phyloP scores from a whole-genome alignment of 1,284 basidiomycete genomes.

The Naganishia sp. region DNA sequence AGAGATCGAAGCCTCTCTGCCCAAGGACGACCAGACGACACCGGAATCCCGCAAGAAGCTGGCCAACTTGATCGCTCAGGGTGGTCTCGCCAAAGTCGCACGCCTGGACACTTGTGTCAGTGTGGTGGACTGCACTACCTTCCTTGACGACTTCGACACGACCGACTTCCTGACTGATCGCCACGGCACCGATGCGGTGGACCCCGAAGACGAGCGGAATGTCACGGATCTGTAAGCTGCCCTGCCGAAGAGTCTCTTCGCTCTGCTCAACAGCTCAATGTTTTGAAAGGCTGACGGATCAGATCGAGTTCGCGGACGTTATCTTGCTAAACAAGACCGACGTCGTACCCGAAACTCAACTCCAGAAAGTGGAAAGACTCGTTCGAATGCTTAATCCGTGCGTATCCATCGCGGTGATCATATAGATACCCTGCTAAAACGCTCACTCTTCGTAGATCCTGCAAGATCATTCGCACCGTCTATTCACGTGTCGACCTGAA shows the following conservation, averaged over 20 bases:
- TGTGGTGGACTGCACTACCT: conserved; percentile 49
- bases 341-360: conserved; percentile 44
- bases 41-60: conserved; percentile 44
- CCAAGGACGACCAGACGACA: conserved; percentile 35
- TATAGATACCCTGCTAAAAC: no score
- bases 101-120: conserved; percentile 48
- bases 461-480: conserved; percentile 45
- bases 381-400: conserved; percentile 55
- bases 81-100: conserved; percentile 53
- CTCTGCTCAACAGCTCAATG: no score
- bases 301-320: conserved; percentile 57
- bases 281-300: conserved; percentile 47
- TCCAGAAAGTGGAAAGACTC: conserved; percentile 48
- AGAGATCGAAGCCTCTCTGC: conserved; percentile 43
- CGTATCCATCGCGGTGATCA: no score
- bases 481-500: conserved; percentile 51
- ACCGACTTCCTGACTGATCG: conserved; percentile 57
- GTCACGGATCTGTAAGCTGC: conserved; percentile 53
- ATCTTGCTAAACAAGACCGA: conserved; percentile 57
- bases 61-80: conserved; percentile 52
- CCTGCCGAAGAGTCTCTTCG: neutral
- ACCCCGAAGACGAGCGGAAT: conserved; percentile 56
- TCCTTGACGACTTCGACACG: conserved; percentile 55
- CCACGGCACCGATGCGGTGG: conserved; percentile 44
- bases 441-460: conserved; percentile 11